phyloP scores from a whole-genome alignment of 169 alveolate genomes.

The Plasmodium malariae region DNA sequence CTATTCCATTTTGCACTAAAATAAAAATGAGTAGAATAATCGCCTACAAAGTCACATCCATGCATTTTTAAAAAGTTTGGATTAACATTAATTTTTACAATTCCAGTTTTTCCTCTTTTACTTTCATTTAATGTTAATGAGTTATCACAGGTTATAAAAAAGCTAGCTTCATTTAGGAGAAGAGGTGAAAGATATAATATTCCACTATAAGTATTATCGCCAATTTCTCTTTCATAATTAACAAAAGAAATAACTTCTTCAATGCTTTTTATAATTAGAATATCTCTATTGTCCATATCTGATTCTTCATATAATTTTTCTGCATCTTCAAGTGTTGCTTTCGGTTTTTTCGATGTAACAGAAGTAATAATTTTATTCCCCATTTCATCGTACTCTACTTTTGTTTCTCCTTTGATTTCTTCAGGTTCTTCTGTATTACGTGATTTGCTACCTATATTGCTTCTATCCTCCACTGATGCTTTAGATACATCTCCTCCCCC shows the following conservation, averaged over 20 bases:
- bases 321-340: constrained; percentile 59
- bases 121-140: constrained; percentile 56
- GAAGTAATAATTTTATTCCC: constrained; percentile 59
- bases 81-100: constrained; percentile 28
- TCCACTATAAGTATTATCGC: constrained; percentile 23
- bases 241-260: constrained; percentile 51
- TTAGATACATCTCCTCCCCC: background rate
- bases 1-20: constrained; percentile 47
- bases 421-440: background rate
- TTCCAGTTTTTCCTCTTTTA: constrained; percentile 63
- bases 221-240: constrained; percentile 25
- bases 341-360: constrained; percentile 37
- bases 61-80: constrained; percentile 23
- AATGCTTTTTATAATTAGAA: constrained; percentile 36
- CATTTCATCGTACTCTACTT: constrained; percentile 24
- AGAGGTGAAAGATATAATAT: constrained; percentile 48
- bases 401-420: background rate
- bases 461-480: background rate
- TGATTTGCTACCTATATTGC: background rate
- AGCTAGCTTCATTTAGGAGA: constrained; percentile 38
- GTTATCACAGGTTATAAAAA: constrained; percentile 54
- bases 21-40: constrained; percentile 30
- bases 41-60: constrained; percentile 73
- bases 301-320: background rate
- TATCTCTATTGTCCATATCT: background rate